These are phyloP conservation scores for Erythrophleum fordii DNA, from an alignment of 306 rosid genomes.

Conservation along the genomic window DNA sequence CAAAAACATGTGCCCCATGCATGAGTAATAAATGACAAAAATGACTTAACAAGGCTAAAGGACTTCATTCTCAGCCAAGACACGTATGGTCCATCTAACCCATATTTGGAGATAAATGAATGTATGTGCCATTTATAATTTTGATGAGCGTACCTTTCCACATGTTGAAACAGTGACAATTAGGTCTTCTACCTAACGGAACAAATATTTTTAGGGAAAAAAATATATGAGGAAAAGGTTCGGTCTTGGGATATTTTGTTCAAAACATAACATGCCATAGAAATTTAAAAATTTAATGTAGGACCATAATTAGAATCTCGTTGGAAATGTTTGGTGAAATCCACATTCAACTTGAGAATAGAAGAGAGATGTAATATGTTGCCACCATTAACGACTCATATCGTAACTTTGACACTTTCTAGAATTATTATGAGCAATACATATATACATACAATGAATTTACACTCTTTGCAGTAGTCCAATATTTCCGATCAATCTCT, in stretches of 20 bases:
- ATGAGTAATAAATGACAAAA: slow-evolving; percentile 32
- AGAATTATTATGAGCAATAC: slow-evolving; percentile 21
- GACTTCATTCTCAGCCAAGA: neutral
- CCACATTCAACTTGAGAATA: slow-evolving; percentile 25
- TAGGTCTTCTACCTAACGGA: slow-evolving; percentile 48
- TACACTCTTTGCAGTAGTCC: neutral
- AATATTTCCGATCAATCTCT: slow-evolving; percentile 13
- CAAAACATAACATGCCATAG: slow-evolving; percentile 3
- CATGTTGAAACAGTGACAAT: slow-evolving; percentile 48
- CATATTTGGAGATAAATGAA: neutral
- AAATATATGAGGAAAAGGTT: neutral
- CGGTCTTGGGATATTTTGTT: slow-evolving; percentile 18
- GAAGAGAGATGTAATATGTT: slow-evolving; percentile 37
- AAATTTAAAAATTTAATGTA: slow-evolving; percentile 2
- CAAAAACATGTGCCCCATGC: slow-evolving; percentile 53
- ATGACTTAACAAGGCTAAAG: neutral
- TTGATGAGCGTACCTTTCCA: slow-evolving; percentile 41
- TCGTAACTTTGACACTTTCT: slow-evolving; percentile 15
- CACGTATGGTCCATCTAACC: slow-evolving; percentile 13
- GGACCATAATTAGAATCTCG: slow-evolving; percentile 40
- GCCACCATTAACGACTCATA: slow-evolving; percentile 40
- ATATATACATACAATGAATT: slow-evolving; percentile 27
- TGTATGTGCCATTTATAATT: neutral
- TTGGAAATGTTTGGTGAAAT: slow-evolving; percentile 29
- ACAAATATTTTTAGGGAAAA: neutral